Conservation (phyloP, 176 grass and related monocot genomes). For the Poa pratensis region DNA sequence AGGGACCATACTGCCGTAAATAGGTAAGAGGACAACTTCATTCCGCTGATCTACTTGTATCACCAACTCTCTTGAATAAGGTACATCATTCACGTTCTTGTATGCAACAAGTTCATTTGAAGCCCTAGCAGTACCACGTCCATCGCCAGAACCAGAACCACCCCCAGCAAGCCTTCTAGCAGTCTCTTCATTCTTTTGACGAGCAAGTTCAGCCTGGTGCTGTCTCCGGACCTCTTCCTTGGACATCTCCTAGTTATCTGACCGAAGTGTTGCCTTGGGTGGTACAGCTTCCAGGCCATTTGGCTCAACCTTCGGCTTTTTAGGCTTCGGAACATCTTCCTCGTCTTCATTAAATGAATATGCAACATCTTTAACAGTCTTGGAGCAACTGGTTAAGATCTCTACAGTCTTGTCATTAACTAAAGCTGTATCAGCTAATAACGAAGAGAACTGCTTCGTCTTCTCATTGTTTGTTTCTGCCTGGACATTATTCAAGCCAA, state of each 20-base stretch:
- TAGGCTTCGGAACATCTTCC: conserved; percentile 1
- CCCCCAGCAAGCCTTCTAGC: conserved; percentile 52
- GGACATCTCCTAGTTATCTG: conserved; percentile 34
- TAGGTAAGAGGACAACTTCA: conserved; percentile 65
- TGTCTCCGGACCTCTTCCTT: conserved; percentile 67
- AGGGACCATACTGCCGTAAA: conserved; percentile 74
- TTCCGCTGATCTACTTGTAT: conserved; percentile 74
- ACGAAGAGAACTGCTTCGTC: conserved; percentile 75
- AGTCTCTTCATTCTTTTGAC: conserved; percentile 57
- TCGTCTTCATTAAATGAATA: conserved; percentile 69
- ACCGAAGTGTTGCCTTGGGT: conserved; percentile 34
- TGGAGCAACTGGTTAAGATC: conserved; percentile 58
- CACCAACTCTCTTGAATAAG: conserved; percentile 45
- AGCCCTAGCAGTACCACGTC: conserved; percentile 40
- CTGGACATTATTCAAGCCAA: conserved; percentile 89
- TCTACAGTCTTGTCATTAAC: conserved; percentile 64
- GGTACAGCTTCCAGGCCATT: conserved; percentile 23
- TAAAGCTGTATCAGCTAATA: conserved; percentile 85
- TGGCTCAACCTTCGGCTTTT: neutral
- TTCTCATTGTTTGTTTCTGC: conserved; percentile 81
- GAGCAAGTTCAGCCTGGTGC: conserved; percentile 67
- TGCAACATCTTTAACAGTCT: conserved; percentile 54
- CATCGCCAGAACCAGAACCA: conserved; percentile 41
- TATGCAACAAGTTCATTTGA: conserved; percentile 64
- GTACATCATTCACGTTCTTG: conserved; percentile 67